A percentile compares a stretch with the other conserved stretches of the same genome.
These are phyloP conservation scores for Gnetum montanum DNA, from an alignment of 75 land plant genomes.

Conservation along the genomic window DNA sequence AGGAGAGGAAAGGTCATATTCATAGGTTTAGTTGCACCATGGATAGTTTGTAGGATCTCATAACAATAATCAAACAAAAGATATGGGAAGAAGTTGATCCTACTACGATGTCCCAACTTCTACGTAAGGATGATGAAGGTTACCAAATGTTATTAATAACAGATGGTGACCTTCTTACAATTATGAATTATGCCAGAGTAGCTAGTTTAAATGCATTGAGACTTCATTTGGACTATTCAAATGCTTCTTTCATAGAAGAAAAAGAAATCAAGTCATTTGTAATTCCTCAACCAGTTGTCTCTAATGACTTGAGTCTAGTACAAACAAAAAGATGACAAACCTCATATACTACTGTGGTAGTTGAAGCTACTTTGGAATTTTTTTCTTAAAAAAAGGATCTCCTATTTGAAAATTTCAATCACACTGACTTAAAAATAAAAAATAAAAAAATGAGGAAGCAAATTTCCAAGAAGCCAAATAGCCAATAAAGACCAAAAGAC, in stretches of 20 bases:
- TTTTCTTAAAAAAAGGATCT: constrained; percentile 46
- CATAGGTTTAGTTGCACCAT: constrained; percentile 72
- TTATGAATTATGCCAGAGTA: constrained; percentile 69
- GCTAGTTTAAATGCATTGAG: constrained; percentile 85
- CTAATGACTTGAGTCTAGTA: constrained; percentile 17
- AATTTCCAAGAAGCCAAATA: too few relatives aligned
- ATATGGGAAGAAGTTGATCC: constrained; percentile 63
- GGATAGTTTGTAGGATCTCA: constrained; percentile 63
- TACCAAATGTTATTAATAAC: constrained; percentile 78
- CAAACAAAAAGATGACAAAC: constrained; percentile 38
- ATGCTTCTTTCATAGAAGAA: not conserved
- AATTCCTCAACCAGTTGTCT: too few relatives aligned
- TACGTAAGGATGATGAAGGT: constrained; percentile 94
- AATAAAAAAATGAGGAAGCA: too few relatives aligned
- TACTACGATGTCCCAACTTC: constrained; percentile 48
- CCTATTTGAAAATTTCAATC: constrained; percentile 8
- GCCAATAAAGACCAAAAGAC: too few relatives aligned
- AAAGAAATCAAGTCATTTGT: constrained; percentile 5
- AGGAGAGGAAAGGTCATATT: constrained; percentile 58
- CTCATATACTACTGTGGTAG: constrained; percentile 51
- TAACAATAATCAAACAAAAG: constrained; percentile 60
- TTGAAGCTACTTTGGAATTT: constrained; percentile 57
- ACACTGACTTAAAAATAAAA: too few relatives aligned
- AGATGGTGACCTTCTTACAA: constrained; percentile 75
- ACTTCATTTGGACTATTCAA: constrained; percentile 50